Base-by-base conservation (phyloP, 140 eudicot genomes). In the Anethum foeniculum region DNA sequence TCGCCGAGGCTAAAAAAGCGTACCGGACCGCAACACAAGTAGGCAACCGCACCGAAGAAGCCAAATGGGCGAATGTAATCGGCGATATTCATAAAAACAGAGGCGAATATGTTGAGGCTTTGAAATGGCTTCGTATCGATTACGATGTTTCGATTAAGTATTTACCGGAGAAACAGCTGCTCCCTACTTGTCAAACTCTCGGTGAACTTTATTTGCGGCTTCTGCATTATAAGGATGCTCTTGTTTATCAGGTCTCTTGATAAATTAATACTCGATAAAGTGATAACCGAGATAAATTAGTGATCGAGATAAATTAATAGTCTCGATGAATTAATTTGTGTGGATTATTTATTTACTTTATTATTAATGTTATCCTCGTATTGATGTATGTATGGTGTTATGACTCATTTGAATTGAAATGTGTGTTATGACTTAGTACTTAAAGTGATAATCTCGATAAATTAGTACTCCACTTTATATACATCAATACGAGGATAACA, bases 31-130 rank as follows among this genome's bases (percentile, higher is more conserved):
- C 82, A 64, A 97, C 98, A 64, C 91, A 86, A 85, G 80, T 88
- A 76, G 99, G 97, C 15, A 88, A 93, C 75, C 91, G 89, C 9
- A 84, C 80, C 82, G 99, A 96, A 85, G 90, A 96, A 46, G 99
- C 99, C 49, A 69, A 98, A 82, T 96, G 98, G 98, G 97, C 99
- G 13, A 96, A 96, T 75, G 87, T 90, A 44, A 90, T 96, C 83
- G 99, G 98, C 25, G 88, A 96, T 79, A 86, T 96, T 0, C 83
- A 84, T 16, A 96, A 93, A 86, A 85, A 91, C 81, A 88, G 89
- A 78, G 99, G 98, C 16, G 97, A 96, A 68, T 96, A 96, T 46
- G 97, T 90, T 16, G 86, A 93, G 85, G 95, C 99, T 3, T 80
- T 96, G 25, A 76, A 79, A 62, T 96, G 99, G 99, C 85, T 89